Base-by-base conservation (phyloP, 169 alveolate genomes). In the Plasmodium yoelii region DNA sequence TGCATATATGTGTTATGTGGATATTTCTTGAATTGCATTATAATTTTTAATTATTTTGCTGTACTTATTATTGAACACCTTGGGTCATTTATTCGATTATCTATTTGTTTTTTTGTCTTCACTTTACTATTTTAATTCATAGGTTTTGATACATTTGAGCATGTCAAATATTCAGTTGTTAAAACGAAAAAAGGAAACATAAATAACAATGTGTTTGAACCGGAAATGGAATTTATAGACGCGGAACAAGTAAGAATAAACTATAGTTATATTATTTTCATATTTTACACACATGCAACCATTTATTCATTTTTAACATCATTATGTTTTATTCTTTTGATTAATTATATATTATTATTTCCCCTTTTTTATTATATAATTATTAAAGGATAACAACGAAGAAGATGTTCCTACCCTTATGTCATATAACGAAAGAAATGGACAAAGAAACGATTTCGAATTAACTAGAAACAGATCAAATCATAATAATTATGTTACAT, bases 201-300 rank as follows among this genome's bases (percentile, higher is more conserved):
- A 60, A 74, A 24, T 24, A 86, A 68, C 24, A 88, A 89, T 34
- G 91, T 91, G 39, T 94, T 94, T 55, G 96, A 94, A 60, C 96
- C 96, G 28, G 96, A 94, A 69, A 88, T 94, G 74, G 96, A 94
- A 18, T 94, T 94, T 56, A 94, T 94, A 51, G 96, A 94, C 46
- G 96, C 96, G 26, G 95, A 94, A 64, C 96, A 94, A 84, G 92
- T 73, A 87, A 28, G 73, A 70, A 51, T 15, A 42, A 19, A 53
- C n/a, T n/a, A 12, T 8, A 15, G 24, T 12, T 10, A 5, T 65
- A 28, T 42, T 13, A 67, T 67, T n/a, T 65, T 7, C 9, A 15
- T 44, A 42, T 67, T 8, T n/a, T 34, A 4, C 53, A 18, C 42
- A 10, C n/a, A 67, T 26, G 39, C 19, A 28, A 9, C 15, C 15